Evolutionary conservation across 805 yeast species (phyloP), one percentile per base, ranked within the genome.

Genomic region (Scheffersomyces amazonensis): DNA sequence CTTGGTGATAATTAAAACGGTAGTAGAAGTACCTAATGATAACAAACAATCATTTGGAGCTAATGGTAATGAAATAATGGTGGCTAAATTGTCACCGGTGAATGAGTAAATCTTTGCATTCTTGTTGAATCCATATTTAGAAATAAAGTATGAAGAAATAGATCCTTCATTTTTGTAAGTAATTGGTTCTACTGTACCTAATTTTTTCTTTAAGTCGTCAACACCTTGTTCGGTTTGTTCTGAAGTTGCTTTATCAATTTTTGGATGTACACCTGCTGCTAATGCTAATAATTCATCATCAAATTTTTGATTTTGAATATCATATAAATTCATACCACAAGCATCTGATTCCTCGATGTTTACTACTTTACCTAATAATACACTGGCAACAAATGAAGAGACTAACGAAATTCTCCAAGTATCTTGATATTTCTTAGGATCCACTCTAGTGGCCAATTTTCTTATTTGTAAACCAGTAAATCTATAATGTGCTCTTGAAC

Each of bases 401-500:
- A 89, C 88, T 32, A 90, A 64, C 0, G 89, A 75, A 27, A 90
- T 84, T 39, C 83, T 63, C 15, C 55, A 53, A 1, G 96, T 85
- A 2, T 71, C 55, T 6, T 57, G 54, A 59, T 85, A 89, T 3
- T 63, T 60, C 2, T 70, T 69, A 0, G 80, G 77, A 31, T 73
- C 69, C 1, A 64, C 58, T 35, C 78, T 69, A 2, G 77, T 76
- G 1, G 78, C 75, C 32, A 88, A 62, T 51, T 86, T 87, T 47
- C 91, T 67, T 36, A 89, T 87, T 64, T 89, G 97, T n/a, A 91
- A 79, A 0, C 96, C 96, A 0, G 96, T 88, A 55, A 89, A 89
- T 43, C 96, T 69, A 53, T 83, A 84, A 61, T 89, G 96, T 2
- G 95, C 95, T 50, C 82, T 76, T 3, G 95, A 85, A 1, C 97